phyloP scores from a whole-genome alignment of 805 yeast species.

The Candida manassasensis region DNA sequence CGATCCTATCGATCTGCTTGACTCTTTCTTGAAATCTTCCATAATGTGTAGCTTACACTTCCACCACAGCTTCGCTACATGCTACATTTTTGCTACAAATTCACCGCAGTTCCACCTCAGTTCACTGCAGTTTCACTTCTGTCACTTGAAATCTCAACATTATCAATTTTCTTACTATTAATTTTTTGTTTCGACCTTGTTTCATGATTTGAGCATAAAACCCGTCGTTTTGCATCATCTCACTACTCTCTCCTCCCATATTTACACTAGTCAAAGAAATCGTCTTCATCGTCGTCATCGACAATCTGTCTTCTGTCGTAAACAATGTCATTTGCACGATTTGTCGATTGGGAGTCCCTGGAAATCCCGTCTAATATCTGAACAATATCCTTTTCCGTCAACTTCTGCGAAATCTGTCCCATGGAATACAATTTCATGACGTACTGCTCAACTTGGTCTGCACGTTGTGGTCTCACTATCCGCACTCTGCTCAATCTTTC shows the following conservation, averaged over 20 bases:
- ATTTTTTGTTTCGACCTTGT: no score
- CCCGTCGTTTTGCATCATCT: neutral
- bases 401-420: constrained; percentile 70
- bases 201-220: no score
- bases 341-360: constrained; percentile 58
- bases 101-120: no score
- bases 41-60: no score
- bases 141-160: no score
- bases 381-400: constrained; percentile 80
- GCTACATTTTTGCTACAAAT: no score
- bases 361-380: constrained; percentile 79
- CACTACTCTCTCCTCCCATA: neutral
- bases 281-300: constrained; percentile 27
- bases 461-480: constrained; percentile 88
- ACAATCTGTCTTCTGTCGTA: constrained; percentile 44
- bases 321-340: constrained; percentile 57
- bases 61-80: no score
- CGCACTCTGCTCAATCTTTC: constrained; percentile 84
- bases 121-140: no score
- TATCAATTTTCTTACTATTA: no score
- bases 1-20: no score
- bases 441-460: constrained; percentile 79
- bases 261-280: constrained; percentile 10
- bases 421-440: constrained; percentile 65
- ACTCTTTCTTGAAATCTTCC: no score